Conservation (phyloP, 2,329 filamentous ascomycete species). For the Clathrospora elynae region DNA sequence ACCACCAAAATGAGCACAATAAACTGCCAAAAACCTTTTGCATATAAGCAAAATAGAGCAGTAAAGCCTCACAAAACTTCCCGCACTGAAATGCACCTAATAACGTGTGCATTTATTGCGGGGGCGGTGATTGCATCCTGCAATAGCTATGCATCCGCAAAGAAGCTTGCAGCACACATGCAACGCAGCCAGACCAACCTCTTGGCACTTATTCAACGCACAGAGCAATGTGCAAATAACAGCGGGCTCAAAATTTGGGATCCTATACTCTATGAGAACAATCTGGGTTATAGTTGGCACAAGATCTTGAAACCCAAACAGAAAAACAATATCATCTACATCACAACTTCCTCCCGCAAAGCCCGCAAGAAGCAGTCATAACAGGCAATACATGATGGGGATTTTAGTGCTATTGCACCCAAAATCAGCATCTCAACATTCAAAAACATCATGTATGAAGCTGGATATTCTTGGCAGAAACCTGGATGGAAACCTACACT, state of each 20-base stretch:
- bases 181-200: not conserved
- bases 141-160: not conserved
- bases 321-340: not conserved
- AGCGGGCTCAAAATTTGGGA: not conserved
- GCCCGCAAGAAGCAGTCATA: conserved; percentile 4
- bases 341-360: conserved; percentile 1
- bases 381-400: conserved; percentile 5
- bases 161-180: not conserved
- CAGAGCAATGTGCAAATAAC: not conserved
- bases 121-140: not conserved
- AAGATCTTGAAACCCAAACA: not conserved
- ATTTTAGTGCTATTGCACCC: conserved; percentile 6
- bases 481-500: conserved; percentile 4
- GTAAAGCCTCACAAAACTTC: not conserved
- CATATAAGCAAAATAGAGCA: not conserved
- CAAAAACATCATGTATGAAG: conserved; percentile 13
- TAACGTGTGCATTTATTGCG: conserved; percentile 1
- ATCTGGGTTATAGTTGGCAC: not conserved
- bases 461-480: not conserved
- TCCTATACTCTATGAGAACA: not conserved
- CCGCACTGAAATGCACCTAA: not conserved
- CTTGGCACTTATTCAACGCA: not conserved
- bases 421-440: conserved; percentile 5
- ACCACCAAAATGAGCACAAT: not conserved
- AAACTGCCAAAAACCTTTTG: not conserved